phyloP scores from a whole-genome alignment of 2,329 filamentous ascomycete genomes.

The Malbranchea cinnamomea region DNA sequence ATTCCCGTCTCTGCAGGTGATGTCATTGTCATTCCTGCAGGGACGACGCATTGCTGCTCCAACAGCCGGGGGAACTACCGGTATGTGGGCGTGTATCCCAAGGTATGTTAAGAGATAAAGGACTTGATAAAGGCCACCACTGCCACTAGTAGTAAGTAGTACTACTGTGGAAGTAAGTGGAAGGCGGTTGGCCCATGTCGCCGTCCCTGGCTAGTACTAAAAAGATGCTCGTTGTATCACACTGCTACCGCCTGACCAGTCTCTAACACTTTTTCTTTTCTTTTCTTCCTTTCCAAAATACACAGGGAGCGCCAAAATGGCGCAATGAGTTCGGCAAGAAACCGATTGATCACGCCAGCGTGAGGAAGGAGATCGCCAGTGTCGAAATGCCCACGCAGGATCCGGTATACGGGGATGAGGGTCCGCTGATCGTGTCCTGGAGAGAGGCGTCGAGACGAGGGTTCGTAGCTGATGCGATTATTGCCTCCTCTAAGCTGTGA shows the following conservation, averaged over 20 bases:
- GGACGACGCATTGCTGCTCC: constrained; percentile 20
- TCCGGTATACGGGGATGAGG: constrained; percentile 12
- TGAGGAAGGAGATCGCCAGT: constrained; percentile 8
- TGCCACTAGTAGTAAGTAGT: too few relatives aligned
- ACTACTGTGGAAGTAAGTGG: too few relatives aligned
- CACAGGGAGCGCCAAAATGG: constrained; percentile 12
- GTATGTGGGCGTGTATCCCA: constrained; percentile 23
- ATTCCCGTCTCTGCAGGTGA: constrained; percentile 17
- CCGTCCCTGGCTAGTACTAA: too few relatives aligned
- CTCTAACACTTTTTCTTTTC: too few relatives aligned
- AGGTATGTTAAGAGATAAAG: constrained; percentile 13
- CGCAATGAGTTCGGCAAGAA: constrained; percentile 13
- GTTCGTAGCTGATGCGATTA: too few relatives aligned
- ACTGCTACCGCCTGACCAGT: too few relatives aligned
- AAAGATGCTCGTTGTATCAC: too few relatives aligned
- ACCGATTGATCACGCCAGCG: constrained; percentile 8
- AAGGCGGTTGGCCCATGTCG: too few relatives aligned
- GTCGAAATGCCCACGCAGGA: constrained; percentile 12
- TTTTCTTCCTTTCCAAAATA: background rate
- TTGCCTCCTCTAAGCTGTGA: too few relatives aligned
- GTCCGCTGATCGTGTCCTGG: constrained; percentile 13
- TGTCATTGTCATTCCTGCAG: constrained; percentile 22
- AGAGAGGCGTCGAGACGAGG: constrained; percentile 10
- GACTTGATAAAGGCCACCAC: too few relatives aligned
- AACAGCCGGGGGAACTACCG: constrained; percentile 18